Base-by-base conservation (phyloP, 768 basidiomycete genomes). In the Lentinula edodes region DNA sequence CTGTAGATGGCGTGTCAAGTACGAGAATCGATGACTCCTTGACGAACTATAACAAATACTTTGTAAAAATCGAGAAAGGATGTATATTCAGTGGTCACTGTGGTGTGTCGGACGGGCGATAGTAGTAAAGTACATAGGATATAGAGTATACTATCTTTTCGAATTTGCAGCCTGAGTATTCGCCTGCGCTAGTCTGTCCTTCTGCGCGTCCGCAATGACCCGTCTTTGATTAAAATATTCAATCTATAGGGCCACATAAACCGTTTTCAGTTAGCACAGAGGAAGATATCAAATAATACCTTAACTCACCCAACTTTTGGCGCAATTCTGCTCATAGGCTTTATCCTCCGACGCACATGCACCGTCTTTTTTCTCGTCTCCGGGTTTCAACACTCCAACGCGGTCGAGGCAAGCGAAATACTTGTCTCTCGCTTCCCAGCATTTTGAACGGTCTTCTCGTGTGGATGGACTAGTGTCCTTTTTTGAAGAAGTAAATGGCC, bases 221-320 rank as follows among this genome's bases (percentile, higher is more conserved):
- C 95, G 81, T 39, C 95, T 85, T 71, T 93, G 90, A 76, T 97
- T 96, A 69, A 98, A 98, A 72, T 98, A 96, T 34, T 91, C 91
- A 66, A 98, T 88, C 95, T 98, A 28, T 28, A 28, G 28, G 28
- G 3, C 65, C n/a, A 45, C 10, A 50, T 10, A 6, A 23, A 61
- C 16, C 10, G 32, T 6, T 6, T 46, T n/a, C 38, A 39, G 38
- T 20, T 39, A 51, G 23, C 18, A 38, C 54, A 10, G 6, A 52
- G 1, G 58, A 16, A 43, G 23, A 45, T 9, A 39, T 39, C 13
- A 39, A 39, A 39, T 8, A 39, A 13, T 39, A 13, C 7, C 38
- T 39, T 5, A 9, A 80, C 87, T 60, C 71, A 94, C 93, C 94
- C 93, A 96, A 73, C 93, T 95, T 73, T 85, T 88, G 2, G 91